Evolutionary conservation across 352 stramenopile genomes (phyloP).

Genomic region (Halophytophthora polymorphica): DNA sequence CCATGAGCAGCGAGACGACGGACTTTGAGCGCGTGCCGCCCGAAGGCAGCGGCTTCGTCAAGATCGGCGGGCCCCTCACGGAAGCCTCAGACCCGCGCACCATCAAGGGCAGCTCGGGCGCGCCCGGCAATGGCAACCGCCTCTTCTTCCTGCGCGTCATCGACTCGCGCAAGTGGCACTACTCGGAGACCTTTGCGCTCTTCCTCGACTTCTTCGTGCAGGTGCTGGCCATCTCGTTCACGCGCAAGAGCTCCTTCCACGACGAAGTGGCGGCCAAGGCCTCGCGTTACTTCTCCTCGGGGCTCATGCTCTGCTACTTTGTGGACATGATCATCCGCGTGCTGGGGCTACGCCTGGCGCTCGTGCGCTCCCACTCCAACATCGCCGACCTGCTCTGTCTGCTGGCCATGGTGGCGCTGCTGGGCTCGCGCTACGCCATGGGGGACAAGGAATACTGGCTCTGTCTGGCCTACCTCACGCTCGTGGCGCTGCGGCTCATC

Average conservation of each 20-base stretch:
- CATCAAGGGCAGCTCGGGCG: constrained; percentile 46
- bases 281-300: constrained; percentile 72
- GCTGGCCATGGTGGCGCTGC: constrained; percentile 51
- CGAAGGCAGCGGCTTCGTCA: constrained; percentile 55
- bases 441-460: constrained; percentile 67
- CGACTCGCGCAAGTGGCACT: constrained; percentile 88
- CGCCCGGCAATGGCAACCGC: constrained; percentile 47
- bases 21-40: constrained; percentile 62
- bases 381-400: constrained; percentile 78
- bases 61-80: constrained; percentile 73
- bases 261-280: constrained; percentile 61
- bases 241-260: constrained; percentile 52
- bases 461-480: constrained; percentile 60
- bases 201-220: constrained; percentile 88
- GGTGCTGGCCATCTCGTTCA: constrained; percentile 78
- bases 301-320: constrained; percentile 79
- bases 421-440: constrained; percentile 54
- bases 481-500: constrained; percentile 73
- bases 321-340: constrained; percentile 83
- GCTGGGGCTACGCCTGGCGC: constrained; percentile 61
- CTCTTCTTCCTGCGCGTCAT: constrained; percentile 83
- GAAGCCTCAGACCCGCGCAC: constrained; percentile 68
- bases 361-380: constrained; percentile 81
- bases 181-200: constrained; percentile 80
- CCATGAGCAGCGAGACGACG: constrained; percentile 35